Evolutionary conservation across 2,329 filamentous ascomycete genomes (phyloP), one percentile per base, ranked within the genome.

Genomic region (Phaeosphaeria sp.): DNA sequence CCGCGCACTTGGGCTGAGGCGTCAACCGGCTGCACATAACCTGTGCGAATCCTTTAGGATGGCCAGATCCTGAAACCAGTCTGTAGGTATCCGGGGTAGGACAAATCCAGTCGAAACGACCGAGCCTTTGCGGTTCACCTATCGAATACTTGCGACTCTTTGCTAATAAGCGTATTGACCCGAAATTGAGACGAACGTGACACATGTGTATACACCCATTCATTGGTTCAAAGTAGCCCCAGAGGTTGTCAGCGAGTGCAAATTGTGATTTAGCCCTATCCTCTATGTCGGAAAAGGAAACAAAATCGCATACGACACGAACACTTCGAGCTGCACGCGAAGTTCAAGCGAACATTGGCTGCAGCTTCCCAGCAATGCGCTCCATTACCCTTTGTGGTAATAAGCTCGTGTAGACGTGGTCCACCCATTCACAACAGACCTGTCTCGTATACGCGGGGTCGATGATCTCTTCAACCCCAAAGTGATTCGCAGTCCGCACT

Each of bases 391-490:
- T 77, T 60, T 83, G 77, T 42, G 79, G 79, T 71, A 87, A 72
- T 55, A 86, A 73, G n/a, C 72, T 75, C 42, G 82, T 80, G 71
- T 87, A 89, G 23, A 87, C 79, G 72, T 87, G 83, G 53, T 69
- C 75, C 3, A 80, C 74, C 87, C 87, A 89, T 36, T 82, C 79
- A 59, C 80, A 83, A 39, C 83, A 82, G 9, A 87, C 73, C n/a
- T 72, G 71, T 50, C 87, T 79, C 2, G 87, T 89, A 56, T 82
- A 78, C 30, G 84, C 84, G 4, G 86, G 87, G 73, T 89, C 87
- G 42, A 89, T 84, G 46, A 89, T 88, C 71, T 89, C 87, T 72
- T 89, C 86, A 0, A 89, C 79, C 0, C 84, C 84, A 72, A 89
- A 89, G 11, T 82, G 81, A 74, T 88, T 88, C 13, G 87, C 87